These are phyloP conservation scores for Podila minutissima DNA, from an alignment of 192 early-diverging fungal species.

Conservation along the genomic window DNA sequence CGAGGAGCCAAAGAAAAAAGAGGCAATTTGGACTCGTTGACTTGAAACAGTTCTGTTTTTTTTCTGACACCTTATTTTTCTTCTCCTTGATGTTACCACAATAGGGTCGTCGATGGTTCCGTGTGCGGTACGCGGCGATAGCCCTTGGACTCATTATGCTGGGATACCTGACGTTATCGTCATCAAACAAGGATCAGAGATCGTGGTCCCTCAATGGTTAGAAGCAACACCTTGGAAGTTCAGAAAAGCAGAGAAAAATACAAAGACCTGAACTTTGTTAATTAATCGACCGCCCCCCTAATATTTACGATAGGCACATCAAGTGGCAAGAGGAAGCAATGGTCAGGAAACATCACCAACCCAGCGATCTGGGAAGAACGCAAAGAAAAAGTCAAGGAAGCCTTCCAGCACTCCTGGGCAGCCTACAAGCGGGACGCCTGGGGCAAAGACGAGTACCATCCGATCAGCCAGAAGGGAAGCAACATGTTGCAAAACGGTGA, in stretches of 20 bases:
- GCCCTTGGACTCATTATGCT: neutral
- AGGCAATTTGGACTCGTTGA: too few species aligned
- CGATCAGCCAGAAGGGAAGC: slow-evolving; percentile 70
- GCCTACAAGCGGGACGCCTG: slow-evolving; percentile 83
- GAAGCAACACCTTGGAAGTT: neutral
- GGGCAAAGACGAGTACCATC: slow-evolving; percentile 88
- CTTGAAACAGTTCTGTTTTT: neutral
- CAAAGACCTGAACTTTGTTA: neutral
- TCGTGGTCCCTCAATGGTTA: neutral
- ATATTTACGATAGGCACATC: neutral
- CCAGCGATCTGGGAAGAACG: slow-evolving; percentile 57
- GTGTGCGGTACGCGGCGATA: neutral
- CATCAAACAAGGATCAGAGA: neutral
- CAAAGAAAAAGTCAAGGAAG: slow-evolving; percentile 65
- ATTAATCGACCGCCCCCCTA: neutral
- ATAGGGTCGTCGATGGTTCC: neutral
- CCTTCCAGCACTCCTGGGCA: slow-evolving; percentile 83
- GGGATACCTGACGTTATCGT: neutral
- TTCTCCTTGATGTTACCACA: neutral
- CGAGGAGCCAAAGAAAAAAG: neutral
- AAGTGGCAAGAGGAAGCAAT: neutral
- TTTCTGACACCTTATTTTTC: neutral
- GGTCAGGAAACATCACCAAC: neutral
- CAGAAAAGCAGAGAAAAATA: neutral
- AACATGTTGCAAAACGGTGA: slow-evolving; percentile 69